phyloP scores from a whole-genome alignment of 164 flowering plant genomes.

The Kalanchoe fedtschenkoi region DNA sequence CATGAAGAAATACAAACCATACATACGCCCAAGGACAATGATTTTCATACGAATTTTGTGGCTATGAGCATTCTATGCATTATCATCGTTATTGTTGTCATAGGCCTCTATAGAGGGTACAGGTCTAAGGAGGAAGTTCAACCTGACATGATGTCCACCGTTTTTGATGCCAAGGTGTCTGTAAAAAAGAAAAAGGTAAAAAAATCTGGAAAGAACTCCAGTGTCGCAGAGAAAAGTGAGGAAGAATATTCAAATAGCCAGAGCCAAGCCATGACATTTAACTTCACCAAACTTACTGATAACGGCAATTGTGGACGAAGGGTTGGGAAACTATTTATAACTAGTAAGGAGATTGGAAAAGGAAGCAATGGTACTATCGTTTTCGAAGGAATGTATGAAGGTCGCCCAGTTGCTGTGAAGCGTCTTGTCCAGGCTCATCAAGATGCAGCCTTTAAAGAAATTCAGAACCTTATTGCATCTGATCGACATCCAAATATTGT shows the following conservation, averaged over 20 bases:
- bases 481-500: constrained; percentile 88
- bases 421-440: constrained; percentile 77
- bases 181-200: constrained; percentile 24
- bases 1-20: not conserved
- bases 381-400: constrained; percentile 69
- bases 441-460: constrained; percentile 78
- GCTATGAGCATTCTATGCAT: not conserved
- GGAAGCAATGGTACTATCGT: constrained; percentile 95
- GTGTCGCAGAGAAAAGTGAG: constrained; percentile 12
- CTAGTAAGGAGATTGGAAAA: constrained; percentile 66
- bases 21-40: not conserved
- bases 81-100: constrained; percentile 7
- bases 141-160: constrained; percentile 5
- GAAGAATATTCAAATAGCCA: constrained; percentile 9
- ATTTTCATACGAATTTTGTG: not conserved
- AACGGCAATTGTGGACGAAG: constrained; percentile 30
- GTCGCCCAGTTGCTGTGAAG: constrained; percentile 84
- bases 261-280: constrained; percentile 10
- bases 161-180: constrained; percentile 9
- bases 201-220: constrained; percentile 19
- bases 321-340: constrained; percentile 57
- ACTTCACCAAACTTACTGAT: constrained; percentile 17
- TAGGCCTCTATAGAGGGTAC: not conserved
- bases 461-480: constrained; percentile 81
- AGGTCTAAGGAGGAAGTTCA: constrained; percentile 2